phyloP scores from a whole-genome alignment of 305 asterid species.

The Stenogyne calaminthoides region DNA sequence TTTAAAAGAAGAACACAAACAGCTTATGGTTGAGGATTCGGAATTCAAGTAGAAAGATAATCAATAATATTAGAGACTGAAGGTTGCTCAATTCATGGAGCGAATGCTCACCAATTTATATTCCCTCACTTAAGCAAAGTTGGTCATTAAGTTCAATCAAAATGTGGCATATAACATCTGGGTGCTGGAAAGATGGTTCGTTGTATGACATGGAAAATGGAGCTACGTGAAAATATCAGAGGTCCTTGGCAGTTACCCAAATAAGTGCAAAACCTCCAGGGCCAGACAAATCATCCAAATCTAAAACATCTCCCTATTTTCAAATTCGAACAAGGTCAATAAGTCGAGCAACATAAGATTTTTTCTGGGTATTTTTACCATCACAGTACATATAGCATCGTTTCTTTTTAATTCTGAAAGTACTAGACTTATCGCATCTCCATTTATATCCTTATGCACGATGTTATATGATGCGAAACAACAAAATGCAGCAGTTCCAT shows the following conservation, averaged over 20 bases:
- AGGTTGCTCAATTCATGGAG: not conserved
- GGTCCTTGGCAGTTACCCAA: not conserved
- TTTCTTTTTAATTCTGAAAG: not conserved
- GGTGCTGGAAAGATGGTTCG: not conserved
- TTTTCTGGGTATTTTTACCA: not conserved
- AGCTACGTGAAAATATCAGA: not conserved
- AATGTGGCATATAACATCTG: conserved; percentile 1
- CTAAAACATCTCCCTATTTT: not conserved
- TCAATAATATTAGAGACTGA: not conserved
- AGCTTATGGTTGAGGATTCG: not conserved
- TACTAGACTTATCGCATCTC: not conserved
- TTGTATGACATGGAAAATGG: not conserved
- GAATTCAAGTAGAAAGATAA: conserved; percentile 3
- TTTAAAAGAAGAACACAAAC: too few relatives aligned
- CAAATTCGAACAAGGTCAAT: not conserved
- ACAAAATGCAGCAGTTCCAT: not conserved
- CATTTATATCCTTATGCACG: not conserved
- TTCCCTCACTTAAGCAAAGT: conserved; percentile 5
- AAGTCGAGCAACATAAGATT: not conserved
- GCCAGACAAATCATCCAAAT: not conserved
- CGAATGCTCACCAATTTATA: not conserved
- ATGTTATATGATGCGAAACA: not conserved
- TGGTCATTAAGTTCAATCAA: not conserved
- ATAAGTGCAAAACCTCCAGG: not conserved
- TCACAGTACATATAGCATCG: not conserved